Evolutionary conservation across 345 rosid species (phyloP), one percentile per base, ranked within the genome.

Genomic region (Pistacia integerrima): DNA sequence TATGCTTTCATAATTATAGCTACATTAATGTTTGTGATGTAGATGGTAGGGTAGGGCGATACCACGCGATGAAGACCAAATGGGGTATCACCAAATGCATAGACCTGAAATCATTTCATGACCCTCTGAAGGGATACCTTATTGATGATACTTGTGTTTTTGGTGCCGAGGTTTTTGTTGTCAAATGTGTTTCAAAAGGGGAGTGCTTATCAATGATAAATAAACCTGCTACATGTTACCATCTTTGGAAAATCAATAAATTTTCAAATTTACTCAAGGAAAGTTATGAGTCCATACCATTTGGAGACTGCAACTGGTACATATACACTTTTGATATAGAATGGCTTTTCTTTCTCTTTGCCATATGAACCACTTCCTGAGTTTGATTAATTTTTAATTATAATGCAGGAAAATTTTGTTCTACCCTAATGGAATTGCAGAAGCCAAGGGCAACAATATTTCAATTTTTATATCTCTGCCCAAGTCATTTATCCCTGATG

Each of bases 21-120:
- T 60, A 51, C 85, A 74, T 66, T 81, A 78, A 71, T 75, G 22
- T 46, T 20, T 67, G 36, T 49, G n/a, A 3, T 48, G 38, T 17
- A 67, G 71, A 67, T 48, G 71, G 18, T 16, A 20, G 18, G 30
- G 41, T 48, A 48, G 4, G 33, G 1, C 58, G 38, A 48, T 49
- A 20, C n/a, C 58, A 67, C 28, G 49, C 51, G 3, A 64, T 64
- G 28, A 64, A 64, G 11, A 36, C 68, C 4, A 16, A 7, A 35
- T 64, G 11, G 10, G 68, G 48, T 35, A 64, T 38, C 9, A 22
- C 12, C 3, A 38, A 64, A 13, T 64, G 17, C 68, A 36, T 64
- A 1, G 12, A 35, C 49, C 18, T 16, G 20, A 8, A 16, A 16
- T 35, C 49, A 17, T 67, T 67, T 48, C 1, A 54, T 0, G 7